phyloP scores from a whole-genome alignment of 2,329 filamentous ascomycete genomes.

The Sclerotinia sclerotiorum region DNA sequence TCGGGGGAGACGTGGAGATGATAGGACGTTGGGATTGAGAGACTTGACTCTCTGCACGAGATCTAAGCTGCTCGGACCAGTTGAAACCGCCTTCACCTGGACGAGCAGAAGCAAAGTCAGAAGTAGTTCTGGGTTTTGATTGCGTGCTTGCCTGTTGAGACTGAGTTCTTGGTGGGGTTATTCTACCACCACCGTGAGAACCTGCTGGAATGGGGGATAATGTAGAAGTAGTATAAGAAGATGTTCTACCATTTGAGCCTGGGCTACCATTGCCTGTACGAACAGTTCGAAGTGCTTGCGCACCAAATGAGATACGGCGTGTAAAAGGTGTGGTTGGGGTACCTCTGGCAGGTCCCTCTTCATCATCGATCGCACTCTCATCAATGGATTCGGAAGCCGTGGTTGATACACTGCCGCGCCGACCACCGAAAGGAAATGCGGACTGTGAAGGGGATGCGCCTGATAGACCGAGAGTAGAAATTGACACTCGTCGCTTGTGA shows the following conservation, averaged over 20 bases:
- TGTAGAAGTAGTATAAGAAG: conserved; percentile 36
- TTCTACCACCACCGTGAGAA: conserved; percentile 32
- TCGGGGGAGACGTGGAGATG: conserved; percentile 54
- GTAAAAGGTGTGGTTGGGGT: conserved; percentile 72
- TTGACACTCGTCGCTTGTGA: conserved; percentile 64
- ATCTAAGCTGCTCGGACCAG: conserved; percentile 94
- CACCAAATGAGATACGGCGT: conserved; percentile 87
- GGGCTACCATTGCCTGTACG: conserved; percentile 41
- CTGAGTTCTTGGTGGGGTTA: conserved; percentile 34
- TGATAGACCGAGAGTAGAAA: conserved; percentile 72
- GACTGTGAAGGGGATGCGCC: conserved; percentile 64
- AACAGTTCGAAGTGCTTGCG: conserved; percentile 56
- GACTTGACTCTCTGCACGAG: conserved; percentile 80
- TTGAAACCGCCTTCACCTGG: conserved; percentile 87
- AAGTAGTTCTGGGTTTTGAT: conserved; percentile 58
- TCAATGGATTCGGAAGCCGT: conserved; percentile 63
- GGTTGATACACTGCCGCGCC: conserved; percentile 70
- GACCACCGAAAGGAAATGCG: conserved; percentile 53
- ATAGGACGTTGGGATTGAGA: conserved; percentile 54
- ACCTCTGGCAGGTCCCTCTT: conserved; percentile 53
- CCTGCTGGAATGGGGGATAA: conserved; percentile 37
- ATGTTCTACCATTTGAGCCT: conserved; percentile 38
- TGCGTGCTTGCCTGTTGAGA: conserved; percentile 56
- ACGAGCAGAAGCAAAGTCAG: conserved; percentile 67
- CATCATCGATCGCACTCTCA: conserved; percentile 71